phyloP scores from a whole-genome alignment of 768 basidiomycete species.

The Suillus spraguei region DNA sequence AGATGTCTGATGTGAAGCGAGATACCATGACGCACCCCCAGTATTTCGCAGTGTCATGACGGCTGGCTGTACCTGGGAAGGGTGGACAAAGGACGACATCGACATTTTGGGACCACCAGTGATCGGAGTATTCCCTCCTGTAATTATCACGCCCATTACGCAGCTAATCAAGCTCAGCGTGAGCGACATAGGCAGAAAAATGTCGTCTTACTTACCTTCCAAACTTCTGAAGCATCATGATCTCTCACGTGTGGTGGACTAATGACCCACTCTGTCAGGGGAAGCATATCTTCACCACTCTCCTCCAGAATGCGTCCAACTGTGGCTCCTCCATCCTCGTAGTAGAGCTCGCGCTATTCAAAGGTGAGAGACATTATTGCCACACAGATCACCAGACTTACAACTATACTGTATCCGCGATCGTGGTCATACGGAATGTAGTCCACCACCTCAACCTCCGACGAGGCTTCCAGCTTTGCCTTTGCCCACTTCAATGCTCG shows the following conservation, averaged over 20 bases:
- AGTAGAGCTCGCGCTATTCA: constrained; percentile 38
- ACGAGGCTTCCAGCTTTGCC: constrained; percentile 35
- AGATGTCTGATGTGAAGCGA: constrained; percentile 12
- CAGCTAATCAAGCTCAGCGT: constrained; percentile 16
- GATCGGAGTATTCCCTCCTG: constrained; percentile 32
- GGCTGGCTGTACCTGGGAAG: constrained; percentile 37
- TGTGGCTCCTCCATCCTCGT: constrained; percentile 39
- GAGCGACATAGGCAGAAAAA: constrained; percentile 30
- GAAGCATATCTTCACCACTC: constrained; percentile 38
- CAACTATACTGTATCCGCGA: constrained; percentile 36
- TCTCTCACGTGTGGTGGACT: constrained; percentile 27
- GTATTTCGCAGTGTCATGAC: constrained; percentile 36
- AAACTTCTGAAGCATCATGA: constrained; percentile 27
- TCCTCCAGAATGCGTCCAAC: constrained; percentile 25
- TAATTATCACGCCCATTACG: constrained; percentile 33
- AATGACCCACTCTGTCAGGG: constrained; percentile 40
- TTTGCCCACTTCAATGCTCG: constrained; percentile 43
- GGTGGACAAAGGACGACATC: constrained; percentile 42
- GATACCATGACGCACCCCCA: constrained; percentile 33
- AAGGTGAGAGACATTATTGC: neutral
- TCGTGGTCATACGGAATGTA: constrained; percentile 40
- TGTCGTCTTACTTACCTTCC: constrained; percentile 37
- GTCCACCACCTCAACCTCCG: constrained; percentile 37
- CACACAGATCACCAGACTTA: constrained; percentile 18
- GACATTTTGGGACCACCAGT: constrained; percentile 38